phyloP scores from a whole-genome alignment of 768 basidiomycete species.

The Lentinula guzmanii region DNA sequence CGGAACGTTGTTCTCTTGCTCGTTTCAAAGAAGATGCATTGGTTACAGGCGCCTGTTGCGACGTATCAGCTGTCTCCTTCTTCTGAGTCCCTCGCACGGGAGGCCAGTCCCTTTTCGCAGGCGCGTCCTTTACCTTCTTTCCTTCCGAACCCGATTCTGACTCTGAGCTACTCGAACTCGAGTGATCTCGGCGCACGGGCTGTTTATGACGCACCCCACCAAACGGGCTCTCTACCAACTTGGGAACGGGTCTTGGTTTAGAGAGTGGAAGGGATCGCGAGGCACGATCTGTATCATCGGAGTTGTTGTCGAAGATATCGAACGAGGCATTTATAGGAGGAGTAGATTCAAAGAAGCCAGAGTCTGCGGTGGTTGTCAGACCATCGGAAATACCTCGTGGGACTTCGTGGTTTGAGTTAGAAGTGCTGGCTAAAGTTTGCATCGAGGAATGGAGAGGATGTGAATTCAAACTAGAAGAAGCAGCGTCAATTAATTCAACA shows the following conservation, averaged over 20 bases:
- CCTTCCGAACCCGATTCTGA: neutral
- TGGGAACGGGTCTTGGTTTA: neutral
- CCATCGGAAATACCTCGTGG: neutral
- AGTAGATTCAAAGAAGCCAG: neutral
- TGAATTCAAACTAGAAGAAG: neutral
- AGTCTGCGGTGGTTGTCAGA: neutral
- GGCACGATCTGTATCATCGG: neutral
- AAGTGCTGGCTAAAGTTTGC: neutral
- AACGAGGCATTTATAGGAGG: neutral
- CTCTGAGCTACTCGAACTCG: constrained; percentile 2
- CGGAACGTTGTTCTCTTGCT: neutral
- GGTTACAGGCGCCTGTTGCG: neutral
- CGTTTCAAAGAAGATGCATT: neutral
- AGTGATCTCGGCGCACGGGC: neutral
- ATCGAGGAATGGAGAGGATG: neutral
- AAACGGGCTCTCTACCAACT: neutral
- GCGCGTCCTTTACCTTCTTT: neutral
- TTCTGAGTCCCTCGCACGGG: neutral
- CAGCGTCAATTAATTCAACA: neutral
- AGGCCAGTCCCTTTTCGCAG: neutral
- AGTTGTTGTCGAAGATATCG: neutral
- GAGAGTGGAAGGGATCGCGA: neutral
- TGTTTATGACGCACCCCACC: constrained; percentile 1
- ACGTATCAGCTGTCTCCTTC: neutral
- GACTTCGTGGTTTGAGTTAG: neutral